phyloP scores from a whole-genome alignment of 306 rosid species.

The Delonix regia region DNA sequence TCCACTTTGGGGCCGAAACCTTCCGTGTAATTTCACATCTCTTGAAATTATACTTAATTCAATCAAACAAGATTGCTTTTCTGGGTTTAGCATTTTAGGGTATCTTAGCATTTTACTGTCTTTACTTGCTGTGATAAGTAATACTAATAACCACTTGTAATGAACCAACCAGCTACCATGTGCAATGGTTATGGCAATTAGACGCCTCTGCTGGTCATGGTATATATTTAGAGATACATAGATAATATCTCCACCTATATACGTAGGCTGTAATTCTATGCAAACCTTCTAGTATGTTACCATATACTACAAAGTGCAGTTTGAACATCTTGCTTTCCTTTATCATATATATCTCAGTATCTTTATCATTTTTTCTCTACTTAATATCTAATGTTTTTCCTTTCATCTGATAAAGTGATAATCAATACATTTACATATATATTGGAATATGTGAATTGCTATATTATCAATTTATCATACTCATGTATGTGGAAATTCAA shows the following conservation, averaged over 20 bases:
- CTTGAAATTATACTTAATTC: slow-evolving; percentile 23
- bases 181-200: neutral
- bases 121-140: neutral
- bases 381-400: neutral
- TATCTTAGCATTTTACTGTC: neutral
- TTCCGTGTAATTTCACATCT: slow-evolving; percentile 61
- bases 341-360: slow-evolving; percentile 11
- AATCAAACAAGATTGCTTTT: neutral
- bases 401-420: neutral
- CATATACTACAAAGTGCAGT: neutral
- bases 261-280: neutral
- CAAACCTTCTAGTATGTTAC: neutral
- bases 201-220: slow-evolving; percentile 15
- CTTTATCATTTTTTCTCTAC: slow-evolving; percentile 3
- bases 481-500: neutral
- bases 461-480: neutral
- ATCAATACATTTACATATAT: neutral
- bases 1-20: slow-evolving; percentile 68
- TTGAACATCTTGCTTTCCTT: slow-evolving; percentile 15
- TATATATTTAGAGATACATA: slow-evolving; percentile 10
- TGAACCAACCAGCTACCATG: neutral
- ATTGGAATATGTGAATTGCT: slow-evolving; percentile 11
- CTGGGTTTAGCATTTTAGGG: slow-evolving; percentile 18
- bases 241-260: neutral
- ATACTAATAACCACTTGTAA: neutral